Evolutionary conservation across 305 asterid species (phyloP), one percentile per base, ranked within the genome.

Genomic region (Solanum hybrid): DNA sequence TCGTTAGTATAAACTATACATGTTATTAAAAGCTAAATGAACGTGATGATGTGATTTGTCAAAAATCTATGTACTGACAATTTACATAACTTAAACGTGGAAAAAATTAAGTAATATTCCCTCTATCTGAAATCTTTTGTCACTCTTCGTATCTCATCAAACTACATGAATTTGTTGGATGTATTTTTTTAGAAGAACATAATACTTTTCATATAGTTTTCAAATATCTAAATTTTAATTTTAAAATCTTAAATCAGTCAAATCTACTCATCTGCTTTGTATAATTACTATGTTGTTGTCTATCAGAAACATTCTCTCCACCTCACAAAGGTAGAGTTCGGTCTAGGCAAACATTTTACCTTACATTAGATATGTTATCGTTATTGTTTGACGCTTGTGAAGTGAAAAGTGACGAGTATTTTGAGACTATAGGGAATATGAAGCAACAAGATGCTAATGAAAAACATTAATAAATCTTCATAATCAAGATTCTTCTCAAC

Each of bases 381-480:
- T 20, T 60, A 0, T 7, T 22, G 12, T 64, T 64, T 22, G 72
- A 64, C 12, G 3, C 6, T 64, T 4, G 27, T 24, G 0, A 69
- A 24, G 7, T 0, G 7, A 69, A 69, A 2, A 24, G 6, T 10
- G 8, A 69, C 3, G 6, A 69, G 16, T 69, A 69, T 69, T 69
- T 69, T 69, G 31, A 69, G 16, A 69, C 7, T 1, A 5, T 1
- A 38, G 29, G 1, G 2, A 66, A 2, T 69, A 69, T 11, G 35
- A 12, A 93, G 93, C 87, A 89, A 90, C 26, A 51, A 51, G 40
- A 51, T 51, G 20, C 22, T 31, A 46, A 17, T 10, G 11, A 31
- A 31, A 60, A 84, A 46, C 26, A 14, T 42, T 29, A 80, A 4
- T 7, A 40, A 20, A 3, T 84, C 17, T 84, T 29, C 75, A 17